A percentile compares a stretch with the other conserved stretches of the same genome.
phyloP scores from a whole-genome alignment of 192 early-diverging fungal species.

The Chytriomyces sp. region DNA sequence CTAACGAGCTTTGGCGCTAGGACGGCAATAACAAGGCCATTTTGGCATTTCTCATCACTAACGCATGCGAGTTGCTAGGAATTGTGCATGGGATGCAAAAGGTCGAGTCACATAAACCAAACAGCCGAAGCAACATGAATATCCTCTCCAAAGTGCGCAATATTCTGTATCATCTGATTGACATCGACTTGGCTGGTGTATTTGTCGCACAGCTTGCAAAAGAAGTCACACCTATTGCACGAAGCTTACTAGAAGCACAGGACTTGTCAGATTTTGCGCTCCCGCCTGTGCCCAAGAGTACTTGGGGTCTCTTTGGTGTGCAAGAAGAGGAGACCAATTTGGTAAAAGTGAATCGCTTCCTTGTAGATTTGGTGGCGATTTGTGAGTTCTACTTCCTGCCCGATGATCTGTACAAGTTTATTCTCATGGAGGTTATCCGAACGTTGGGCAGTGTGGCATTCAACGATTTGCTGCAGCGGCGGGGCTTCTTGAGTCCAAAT shows the following conservation, averaged over 20 bases:
- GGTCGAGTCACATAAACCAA: constrained; percentile 29
- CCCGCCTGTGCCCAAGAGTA: constrained; percentile 68
- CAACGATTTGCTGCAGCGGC: constrained; percentile 86
- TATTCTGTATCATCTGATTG: constrained; percentile 56
- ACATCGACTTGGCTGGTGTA: constrained; percentile 84
- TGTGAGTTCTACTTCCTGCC: constrained; percentile 88
- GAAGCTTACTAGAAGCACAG: constrained; percentile 85
- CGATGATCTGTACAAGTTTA: constrained; percentile 71
- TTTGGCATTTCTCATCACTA: constrained; percentile 57
- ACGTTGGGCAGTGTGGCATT: constrained; percentile 83
- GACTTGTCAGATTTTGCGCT: constrained; percentile 73
- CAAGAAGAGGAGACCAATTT: constrained; percentile 53
- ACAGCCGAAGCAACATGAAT: constrained; percentile 59
- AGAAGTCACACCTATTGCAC: constrained; percentile 77
- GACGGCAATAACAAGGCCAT: neutral
- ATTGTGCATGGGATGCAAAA: constrained; percentile 57
- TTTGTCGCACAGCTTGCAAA: constrained; percentile 89
- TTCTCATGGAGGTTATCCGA: constrained; percentile 81
- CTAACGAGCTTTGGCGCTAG: neutral
- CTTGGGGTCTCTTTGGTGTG: constrained; percentile 74
- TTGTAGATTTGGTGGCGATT: constrained; percentile 80
- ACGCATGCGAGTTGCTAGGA: constrained; percentile 83
- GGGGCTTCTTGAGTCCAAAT: constrained; percentile 60
- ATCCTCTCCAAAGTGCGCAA: constrained; percentile 76
- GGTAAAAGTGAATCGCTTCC: constrained; percentile 77